Conservation (phyloP, 106 monocot species). For the Allium sativum region DNA sequence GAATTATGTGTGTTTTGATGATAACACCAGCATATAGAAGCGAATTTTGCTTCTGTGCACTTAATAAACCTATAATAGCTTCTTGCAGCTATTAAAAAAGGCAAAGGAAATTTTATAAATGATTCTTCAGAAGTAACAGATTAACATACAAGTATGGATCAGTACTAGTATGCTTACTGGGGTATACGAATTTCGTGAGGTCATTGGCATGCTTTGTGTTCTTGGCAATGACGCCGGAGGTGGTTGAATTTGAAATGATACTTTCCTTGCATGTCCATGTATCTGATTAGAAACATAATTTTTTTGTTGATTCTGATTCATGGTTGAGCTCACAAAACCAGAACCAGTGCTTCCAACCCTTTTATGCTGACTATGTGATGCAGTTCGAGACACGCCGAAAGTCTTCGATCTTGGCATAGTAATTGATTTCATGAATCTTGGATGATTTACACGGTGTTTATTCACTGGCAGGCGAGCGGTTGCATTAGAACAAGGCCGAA, state of each 20-base stretch:
- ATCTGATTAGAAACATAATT: neutral
- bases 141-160: too few species aligned
- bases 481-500: slow-evolving; percentile 12
- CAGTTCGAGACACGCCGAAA: neutral
- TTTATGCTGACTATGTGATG: slow-evolving; percentile 15
- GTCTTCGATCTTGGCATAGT: neutral
- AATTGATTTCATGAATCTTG: neutral
- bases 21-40: too few species aligned
- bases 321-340: neutral
- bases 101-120: too few species aligned
- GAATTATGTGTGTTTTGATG: too few species aligned
- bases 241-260: neutral
- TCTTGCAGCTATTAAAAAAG: too few species aligned
- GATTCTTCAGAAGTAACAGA: too few species aligned
- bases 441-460: too few species aligned
- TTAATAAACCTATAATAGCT: too few species aligned
- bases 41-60: too few species aligned
- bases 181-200: too few species aligned
- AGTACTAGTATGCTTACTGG: too few species aligned
- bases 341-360: slow-evolving; percentile 5
- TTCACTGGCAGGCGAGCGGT: neutral
- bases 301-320: neutral
- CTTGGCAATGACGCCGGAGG: neutral
- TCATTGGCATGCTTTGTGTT: neutral
- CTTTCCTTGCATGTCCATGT: neutral